Base-by-base conservation (phyloP, 495 filamentous ascomycete species). In the Aspergillus mulundensis region DNA sequence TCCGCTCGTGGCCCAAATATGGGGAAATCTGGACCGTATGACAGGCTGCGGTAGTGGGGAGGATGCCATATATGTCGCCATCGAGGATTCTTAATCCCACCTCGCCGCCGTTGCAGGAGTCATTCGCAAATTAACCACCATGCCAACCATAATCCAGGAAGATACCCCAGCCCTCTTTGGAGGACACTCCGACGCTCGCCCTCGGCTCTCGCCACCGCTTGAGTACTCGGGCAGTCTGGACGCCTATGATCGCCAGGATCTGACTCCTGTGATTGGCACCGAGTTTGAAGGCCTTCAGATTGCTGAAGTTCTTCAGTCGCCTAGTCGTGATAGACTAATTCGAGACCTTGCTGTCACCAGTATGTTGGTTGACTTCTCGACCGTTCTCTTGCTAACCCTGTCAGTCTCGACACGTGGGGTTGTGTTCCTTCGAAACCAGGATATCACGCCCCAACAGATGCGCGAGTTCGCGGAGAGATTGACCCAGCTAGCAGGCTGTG, bases 391-490 rank as follows among this genome's bases (percentile, higher is more conserved):
- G 19, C 20, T 58, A 11, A 54, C 19, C 0, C 1, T 5, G 32
- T 14, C 25, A 89, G 86, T 91, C 65, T 91, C 86, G 16, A 78
- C 82, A 54, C 79, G 87, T 3, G 86, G 86, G 7, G 87, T 91
- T 0, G 85, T 90, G 36, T 88, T 88, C 76, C 85, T 91, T 65
- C 83, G 86, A 20, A 73, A 77, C 25, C 87, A 90, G 59, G 76
- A 84, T 64, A 72, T 86, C 5, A 79, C 73, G 40, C 79, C 83
- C 56, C 77, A 83, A 11, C 72, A 81, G 36, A 69, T 66, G 66
- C 59, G 58, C 7, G 50, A 64, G 14, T 68, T 68, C 25, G 61
- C 59, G 12, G 59, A 64, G 24, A 59, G 50, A n/a, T 51, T 67
- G 5, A 63, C 58, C 24, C 16, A 32, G 7, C 36, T 66, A 12